phyloP scores from a whole-genome alignment of 73 alveolate genomes.

The Effrenium voratum region DNA sequence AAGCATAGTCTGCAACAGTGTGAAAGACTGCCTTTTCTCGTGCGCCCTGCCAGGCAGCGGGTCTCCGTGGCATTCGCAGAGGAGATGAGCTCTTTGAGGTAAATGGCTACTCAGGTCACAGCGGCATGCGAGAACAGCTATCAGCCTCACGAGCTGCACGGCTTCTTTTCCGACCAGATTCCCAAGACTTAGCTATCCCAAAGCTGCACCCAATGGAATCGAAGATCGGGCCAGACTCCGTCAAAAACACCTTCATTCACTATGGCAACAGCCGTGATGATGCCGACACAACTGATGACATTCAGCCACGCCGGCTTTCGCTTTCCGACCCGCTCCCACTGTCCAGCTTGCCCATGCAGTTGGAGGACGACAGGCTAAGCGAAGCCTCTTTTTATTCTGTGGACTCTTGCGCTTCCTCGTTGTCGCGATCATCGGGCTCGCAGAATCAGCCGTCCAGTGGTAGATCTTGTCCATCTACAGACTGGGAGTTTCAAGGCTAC shows the following conservation, averaged over 20 bases:
- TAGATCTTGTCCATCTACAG: conserved; percentile 86
- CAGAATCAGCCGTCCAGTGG: conserved; percentile 70
- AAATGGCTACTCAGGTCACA: conserved; percentile 38
- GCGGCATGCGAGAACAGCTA: conserved; percentile 52
- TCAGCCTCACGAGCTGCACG: conserved; percentile 23
- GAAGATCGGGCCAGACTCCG: background rate
- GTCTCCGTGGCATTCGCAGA: conserved; percentile 49
- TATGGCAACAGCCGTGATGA: conserved; percentile 27
- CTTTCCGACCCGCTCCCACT: conserved; percentile 7
- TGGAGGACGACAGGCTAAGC: background rate
- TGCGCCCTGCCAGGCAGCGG: conserved; percentile 2
- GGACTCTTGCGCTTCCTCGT: conserved; percentile 34
- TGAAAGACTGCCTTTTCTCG: too few species aligned
- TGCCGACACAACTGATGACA: background rate
- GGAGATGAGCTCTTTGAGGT: conserved; percentile 75
- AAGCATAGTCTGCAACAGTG: too few species aligned
- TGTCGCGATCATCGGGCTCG: conserved; percentile 50
- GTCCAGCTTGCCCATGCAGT: conserved; percentile 21
- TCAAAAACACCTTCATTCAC: background rate
- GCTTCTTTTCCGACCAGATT: conserved; percentile 53
- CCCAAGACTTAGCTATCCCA: too few species aligned
- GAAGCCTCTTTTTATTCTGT: conserved; percentile 36
- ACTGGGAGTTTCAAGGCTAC: conserved; percentile 89
- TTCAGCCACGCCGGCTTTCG: conserved; percentile 5
- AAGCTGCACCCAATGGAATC: background rate